Evolutionary conservation across 345 rosid genomes (phyloP), one percentile per base, ranked within the genome.

Genomic region (Salix suchowensis): DNA sequence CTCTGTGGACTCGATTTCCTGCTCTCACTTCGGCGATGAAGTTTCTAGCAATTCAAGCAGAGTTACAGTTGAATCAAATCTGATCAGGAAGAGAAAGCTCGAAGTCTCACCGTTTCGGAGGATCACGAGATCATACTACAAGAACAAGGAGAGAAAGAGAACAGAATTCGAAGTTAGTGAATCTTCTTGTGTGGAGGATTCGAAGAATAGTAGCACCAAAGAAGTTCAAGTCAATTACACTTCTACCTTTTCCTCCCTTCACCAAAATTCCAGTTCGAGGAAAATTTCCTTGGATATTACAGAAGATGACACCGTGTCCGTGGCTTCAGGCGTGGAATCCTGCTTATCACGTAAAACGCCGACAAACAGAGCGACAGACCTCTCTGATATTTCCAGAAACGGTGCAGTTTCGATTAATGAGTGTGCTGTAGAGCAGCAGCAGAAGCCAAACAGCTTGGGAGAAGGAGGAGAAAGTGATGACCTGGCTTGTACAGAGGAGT

Each of bases 401-500:
- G 91, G 86, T 77, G 87, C 82, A 64, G 83, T 84, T 52, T 91
- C 92, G 74, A 21, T 65, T 80, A 68, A 85, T 92, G 30, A 83
- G 83, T 46, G 87, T 85, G 62, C 86, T 84, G 50, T 4, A 86
- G 81, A 81, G 75, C 52, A 54, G 85, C 88, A 32, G 77, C 78
- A 76, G 74, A 85, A 86, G 80, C 76, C 78, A 66, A 81, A 78
- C 72, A 77, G 75, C 82, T 64, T 76, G 48, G 36, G 36, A 14
- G 84, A 76, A 77, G 44, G 74, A 67, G 91, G 85, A 77, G 74
- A 89, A 50, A 50, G 19, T 24, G 89, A 36, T n/a, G 89, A 88
- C 80, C 97, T 95, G 48, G 84, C 85, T 73, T 95, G 98, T 74
- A 66, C 84, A 24, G 97, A 95, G 91, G 75, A 88, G 54, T 77